phyloP scores from a whole-genome alignment of 768 basidiomycete genomes.

The Candolleomyces eurysporus region DNA sequence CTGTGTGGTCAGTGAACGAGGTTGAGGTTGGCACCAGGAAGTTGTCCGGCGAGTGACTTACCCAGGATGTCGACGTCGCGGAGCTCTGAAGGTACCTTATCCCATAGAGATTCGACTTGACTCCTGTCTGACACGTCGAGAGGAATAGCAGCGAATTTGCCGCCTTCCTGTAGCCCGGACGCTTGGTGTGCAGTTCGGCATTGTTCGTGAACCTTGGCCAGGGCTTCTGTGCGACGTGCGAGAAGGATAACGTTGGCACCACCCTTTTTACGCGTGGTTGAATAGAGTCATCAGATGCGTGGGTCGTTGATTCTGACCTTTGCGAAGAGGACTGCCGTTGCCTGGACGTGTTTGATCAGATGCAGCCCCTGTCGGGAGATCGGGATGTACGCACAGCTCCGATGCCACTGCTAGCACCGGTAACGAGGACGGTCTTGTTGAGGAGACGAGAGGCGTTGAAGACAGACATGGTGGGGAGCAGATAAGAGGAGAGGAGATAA shows the following conservation, averaged over 20 bases:
- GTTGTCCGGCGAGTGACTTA: slow-evolving; percentile 28
- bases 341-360: slow-evolving; percentile 39
- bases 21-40: not conserved
- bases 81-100: slow-evolving; percentile 68
- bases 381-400: slow-evolving; percentile 63
- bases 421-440: slow-evolving; percentile 84
- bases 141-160: slow-evolving; percentile 67
- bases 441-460: slow-evolving; percentile 80
- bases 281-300: not conserved
- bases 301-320: slow-evolving; percentile 49
- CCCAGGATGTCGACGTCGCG: slow-evolving; percentile 82
- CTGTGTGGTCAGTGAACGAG: slow-evolving; percentile 22
- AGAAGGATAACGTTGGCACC: slow-evolving; percentile 87
- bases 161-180: slow-evolving; percentile 72
- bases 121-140: slow-evolving; percentile 79
- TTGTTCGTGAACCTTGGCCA: slow-evolving; percentile 66
- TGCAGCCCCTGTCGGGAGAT: not conserved
- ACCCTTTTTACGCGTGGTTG: slow-evolving; percentile 41
- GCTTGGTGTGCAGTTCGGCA: slow-evolving; percentile 70
- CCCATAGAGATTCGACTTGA: slow-evolving; percentile 67
- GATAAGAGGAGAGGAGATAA: not conserved
- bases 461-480: slow-evolving; percentile 54
- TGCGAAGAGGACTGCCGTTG: slow-evolving; percentile 86
- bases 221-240: slow-evolving; percentile 72
- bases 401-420: slow-evolving; percentile 88